Evolutionary conservation across 345 rosid genomes (phyloP).

Genomic region (Raphanus raphanistrum): DNA sequence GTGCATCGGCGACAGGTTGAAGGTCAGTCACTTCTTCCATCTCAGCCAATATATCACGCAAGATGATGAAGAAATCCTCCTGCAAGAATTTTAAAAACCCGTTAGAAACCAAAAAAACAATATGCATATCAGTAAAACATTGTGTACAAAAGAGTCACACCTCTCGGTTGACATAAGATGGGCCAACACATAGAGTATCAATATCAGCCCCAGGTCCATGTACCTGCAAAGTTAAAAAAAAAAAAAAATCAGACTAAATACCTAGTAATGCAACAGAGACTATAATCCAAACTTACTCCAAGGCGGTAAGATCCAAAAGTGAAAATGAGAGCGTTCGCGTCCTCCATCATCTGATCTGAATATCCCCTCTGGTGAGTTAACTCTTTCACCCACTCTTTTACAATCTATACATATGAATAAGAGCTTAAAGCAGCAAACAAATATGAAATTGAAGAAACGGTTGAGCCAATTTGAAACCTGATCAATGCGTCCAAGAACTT

Average conservation of each 20-base stretch:
- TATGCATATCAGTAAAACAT: not conserved
- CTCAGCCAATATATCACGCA: constrained; percentile 63
- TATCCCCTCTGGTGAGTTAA: constrained; percentile 61
- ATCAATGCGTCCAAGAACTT: constrained; percentile 58
- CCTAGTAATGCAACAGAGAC: not conserved
- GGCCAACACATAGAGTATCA: constrained; percentile 76
- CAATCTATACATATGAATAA: constrained; percentile 49
- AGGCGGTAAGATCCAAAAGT: constrained; percentile 91
- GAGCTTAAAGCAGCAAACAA: not conserved
- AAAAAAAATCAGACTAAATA: not conserved
- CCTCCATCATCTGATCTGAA: constrained; percentile 83
- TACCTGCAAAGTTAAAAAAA: constrained; percentile 46
- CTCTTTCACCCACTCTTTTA: constrained; percentile 76
- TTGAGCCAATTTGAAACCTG: constrained; percentile 38
- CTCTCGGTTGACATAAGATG: constrained; percentile 85
- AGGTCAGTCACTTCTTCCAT: constrained; percentile 84
- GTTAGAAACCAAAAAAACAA: constrained; percentile 39
- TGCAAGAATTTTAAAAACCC: constrained; percentile 27
- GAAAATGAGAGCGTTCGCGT: constrained; percentile 77
- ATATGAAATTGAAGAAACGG: not conserved
- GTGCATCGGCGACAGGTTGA: constrained; percentile 92
- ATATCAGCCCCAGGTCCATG: constrained; percentile 88
- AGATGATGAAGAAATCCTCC: constrained; percentile 79
- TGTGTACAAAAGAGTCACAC: constrained; percentile 38
- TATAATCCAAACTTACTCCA: constrained; percentile 55